Percentiles rank a stretch among this genome's conserved stretches.
Conservation (phyloP, 441 rosid species). For the Macaranga tanarius region DNA sequence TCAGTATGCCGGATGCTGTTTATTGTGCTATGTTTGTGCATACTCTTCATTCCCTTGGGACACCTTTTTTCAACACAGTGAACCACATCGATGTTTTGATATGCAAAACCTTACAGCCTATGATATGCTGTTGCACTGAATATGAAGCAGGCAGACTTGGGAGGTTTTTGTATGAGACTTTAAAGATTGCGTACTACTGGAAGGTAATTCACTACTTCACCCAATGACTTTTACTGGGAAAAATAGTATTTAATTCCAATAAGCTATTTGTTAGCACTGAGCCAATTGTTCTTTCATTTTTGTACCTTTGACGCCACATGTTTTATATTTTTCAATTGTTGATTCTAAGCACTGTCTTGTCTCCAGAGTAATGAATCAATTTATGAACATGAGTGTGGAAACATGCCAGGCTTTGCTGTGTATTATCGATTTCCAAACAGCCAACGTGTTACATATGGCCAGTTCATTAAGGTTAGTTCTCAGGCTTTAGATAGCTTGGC, state of each 20-base stretch:
- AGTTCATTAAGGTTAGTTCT: conserved; percentile 91
- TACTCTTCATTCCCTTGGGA: conserved; percentile 96
- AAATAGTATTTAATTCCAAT: background rate
- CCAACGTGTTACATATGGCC: conserved; percentile 98
- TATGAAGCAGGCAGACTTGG: conserved; percentile 99
- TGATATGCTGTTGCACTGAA: conserved; percentile 99
- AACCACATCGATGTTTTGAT: conserved; percentile 98
- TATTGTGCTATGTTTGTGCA: conserved; percentile 99
- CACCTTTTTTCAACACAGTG: conserved; percentile 98
- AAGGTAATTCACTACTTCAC: conserved; percentile 54
- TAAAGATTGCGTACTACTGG: conserved; percentile 98
- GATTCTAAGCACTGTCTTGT: conserved; percentile 20
- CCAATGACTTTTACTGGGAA: background rate
- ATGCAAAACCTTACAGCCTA: conserved; percentile 98
- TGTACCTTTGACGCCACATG: background rate
- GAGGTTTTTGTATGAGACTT: conserved; percentile 87
- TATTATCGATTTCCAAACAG: conserved; percentile 96
- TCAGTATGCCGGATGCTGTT: conserved; percentile 99
- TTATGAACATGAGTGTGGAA: conserved; percentile 96
- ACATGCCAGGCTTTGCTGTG: conserved; percentile 99
- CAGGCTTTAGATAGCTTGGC: background rate
- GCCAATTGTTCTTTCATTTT: background rate
- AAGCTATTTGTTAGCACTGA: background rate
- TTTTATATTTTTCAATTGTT: conserved; percentile 18
- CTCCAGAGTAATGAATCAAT: conserved; percentile 91